A percentile compares a stretch with the other conserved stretches of the same genome.
Evolutionary conservation across 176 grass and related monocot species (phyloP).

Genomic region (Otatea glauca): DNA sequence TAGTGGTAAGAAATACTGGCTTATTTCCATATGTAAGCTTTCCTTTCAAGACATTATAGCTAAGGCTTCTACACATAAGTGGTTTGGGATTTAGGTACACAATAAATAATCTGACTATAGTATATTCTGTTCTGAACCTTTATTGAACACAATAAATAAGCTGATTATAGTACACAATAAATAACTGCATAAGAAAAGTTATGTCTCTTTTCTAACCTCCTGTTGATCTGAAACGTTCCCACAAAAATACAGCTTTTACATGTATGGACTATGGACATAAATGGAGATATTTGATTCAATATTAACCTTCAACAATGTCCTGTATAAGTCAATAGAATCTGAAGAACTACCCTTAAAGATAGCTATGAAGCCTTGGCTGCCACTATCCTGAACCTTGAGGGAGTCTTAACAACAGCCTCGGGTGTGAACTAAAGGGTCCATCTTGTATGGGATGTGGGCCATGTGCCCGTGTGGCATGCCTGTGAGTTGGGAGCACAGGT

Average conservation of each 20-base stretch:
- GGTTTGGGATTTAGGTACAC: background rate
- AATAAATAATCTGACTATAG: background rate
- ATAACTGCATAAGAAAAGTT: background rate
- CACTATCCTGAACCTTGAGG: background rate
- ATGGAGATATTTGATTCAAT: slow-evolving; percentile 1
- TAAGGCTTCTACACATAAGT: background rate
- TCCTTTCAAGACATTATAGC: background rate
- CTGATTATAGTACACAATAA: background rate
- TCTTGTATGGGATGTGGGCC: background rate
- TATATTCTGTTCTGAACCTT: background rate
- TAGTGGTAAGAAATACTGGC: background rate
- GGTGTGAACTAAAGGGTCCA: background rate
- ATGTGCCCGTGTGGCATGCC: background rate
- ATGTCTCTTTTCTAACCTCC: background rate
- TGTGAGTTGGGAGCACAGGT: background rate
- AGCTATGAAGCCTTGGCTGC: background rate
- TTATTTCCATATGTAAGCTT: background rate
- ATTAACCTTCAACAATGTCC: background rate
- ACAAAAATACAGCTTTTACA: background rate
- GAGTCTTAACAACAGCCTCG: background rate
- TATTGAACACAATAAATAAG: background rate
- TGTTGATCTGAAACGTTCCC: slow-evolving; percentile 9
- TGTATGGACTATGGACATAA: background rate
- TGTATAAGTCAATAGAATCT: slow-evolving; percentile 5
- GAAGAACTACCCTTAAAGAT: background rate